Percentiles rank a stretch among this genome's conserved stretches.
Conservation (phyloP, 108 stramenopile genomes). For the Cyclotella baltica region DNA sequence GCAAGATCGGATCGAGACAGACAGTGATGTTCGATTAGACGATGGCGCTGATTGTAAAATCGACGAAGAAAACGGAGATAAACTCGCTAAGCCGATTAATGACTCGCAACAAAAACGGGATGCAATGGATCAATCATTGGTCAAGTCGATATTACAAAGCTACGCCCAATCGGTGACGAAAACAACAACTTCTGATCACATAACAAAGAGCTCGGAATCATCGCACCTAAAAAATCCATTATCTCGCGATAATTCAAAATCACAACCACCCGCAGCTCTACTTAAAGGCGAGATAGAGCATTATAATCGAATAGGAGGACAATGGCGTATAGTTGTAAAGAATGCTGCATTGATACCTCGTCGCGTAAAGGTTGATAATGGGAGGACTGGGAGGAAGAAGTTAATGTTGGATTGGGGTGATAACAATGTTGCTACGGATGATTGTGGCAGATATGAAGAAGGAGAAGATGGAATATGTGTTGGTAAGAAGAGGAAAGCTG, state of each 20-base stretch:
- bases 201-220: neutral
- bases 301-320: constrained; percentile 53
- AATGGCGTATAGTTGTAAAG: constrained; percentile 52
- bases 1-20: constrained; percentile 1
- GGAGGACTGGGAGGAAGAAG: constrained; percentile 30
- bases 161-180: constrained; percentile 36
- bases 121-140: constrained; percentile 28
- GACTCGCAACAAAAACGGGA: neutral
- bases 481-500: neutral
- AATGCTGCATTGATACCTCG: constrained; percentile 38
- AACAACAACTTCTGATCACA: constrained; percentile 35
- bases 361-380: constrained; percentile 25
- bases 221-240: neutral
- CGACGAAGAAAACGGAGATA: neutral
- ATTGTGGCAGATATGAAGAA: constrained; percentile 14
- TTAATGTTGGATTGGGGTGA: constrained; percentile 40
- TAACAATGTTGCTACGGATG: neutral
- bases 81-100: neutral
- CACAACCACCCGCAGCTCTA: constrained; percentile 30
- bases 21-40: neutral
- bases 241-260: neutral
- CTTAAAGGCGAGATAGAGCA: constrained; percentile 48
- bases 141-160: constrained; percentile 36
- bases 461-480: neutral
- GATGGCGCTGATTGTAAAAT: neutral